phyloP scores from a whole-genome alignment of 2,329 filamentous ascomycete species.

The Elsinoe batatas region DNA sequence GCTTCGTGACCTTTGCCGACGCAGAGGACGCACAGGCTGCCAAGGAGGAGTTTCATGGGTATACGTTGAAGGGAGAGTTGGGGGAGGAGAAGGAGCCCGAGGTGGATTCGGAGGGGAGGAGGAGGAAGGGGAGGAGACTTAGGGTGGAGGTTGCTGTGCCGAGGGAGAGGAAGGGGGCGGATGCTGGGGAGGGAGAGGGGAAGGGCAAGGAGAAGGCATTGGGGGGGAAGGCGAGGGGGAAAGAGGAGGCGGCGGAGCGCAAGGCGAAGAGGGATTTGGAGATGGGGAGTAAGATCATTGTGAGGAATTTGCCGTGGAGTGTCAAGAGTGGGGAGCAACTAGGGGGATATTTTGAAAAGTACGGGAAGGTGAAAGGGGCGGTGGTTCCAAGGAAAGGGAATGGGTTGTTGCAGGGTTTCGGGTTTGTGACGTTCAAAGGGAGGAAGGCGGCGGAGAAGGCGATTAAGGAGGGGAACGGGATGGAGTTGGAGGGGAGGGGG shows the following conservation, averaged over 20 bases:
- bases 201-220: slow-evolving; percentile 50
- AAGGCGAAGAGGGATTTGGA: slow-evolving; percentile 8
- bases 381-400: slow-evolving; percentile 70
- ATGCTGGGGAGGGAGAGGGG: slow-evolving; percentile 23
- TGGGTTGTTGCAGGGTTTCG: slow-evolving; percentile 68
- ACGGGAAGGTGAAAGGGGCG: slow-evolving; percentile 81
- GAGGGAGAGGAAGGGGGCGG: slow-evolving; percentile 55
- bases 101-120: not conserved
- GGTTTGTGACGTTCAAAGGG: slow-evolving; percentile 81
- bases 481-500: slow-evolving; percentile 74
- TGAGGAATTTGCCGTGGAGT: slow-evolving; percentile 92
- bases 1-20: slow-evolving; percentile 95
- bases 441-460: slow-evolving; percentile 87
- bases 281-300: slow-evolving; percentile 72
- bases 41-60: slow-evolving; percentile 68
- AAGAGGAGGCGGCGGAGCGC: slow-evolving; percentile 51
- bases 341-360: slow-evolving; percentile 68
- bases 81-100: not conserved
- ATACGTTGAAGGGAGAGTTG: slow-evolving; percentile 55
- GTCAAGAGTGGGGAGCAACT: slow-evolving; percentile 81
- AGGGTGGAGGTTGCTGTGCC: slow-evolving; percentile 81
- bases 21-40: slow-evolving; percentile 79
- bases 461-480: slow-evolving; percentile 76
- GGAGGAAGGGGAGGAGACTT: slow-evolving; percentile 49
- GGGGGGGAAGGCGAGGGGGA: slow-evolving; percentile 48